A percentile compares a stretch with the other conserved stretches of the same genome.
These are phyloP conservation scores for Millerago galiae DNA, from an alignment of 805 yeast species.

Conservation along the genomic window DNA sequence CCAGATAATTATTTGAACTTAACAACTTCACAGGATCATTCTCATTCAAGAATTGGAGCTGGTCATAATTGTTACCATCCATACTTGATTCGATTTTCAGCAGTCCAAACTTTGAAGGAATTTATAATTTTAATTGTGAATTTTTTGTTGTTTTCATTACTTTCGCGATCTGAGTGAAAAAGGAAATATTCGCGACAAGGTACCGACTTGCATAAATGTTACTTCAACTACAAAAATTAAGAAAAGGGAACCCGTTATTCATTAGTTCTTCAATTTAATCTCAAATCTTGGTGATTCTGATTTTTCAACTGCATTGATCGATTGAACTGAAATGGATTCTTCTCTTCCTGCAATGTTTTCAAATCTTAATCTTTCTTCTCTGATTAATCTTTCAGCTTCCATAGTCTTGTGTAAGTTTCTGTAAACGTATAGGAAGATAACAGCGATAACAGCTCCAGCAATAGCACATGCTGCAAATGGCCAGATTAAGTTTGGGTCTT, in stretches of 20 bases:
- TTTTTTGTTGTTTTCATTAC: background rate
- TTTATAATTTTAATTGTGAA: background rate
- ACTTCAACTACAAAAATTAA: no score
- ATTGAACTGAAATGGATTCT: no score
- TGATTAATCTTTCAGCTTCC: constrained; percentile 7
- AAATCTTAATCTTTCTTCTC: constrained; percentile 1
- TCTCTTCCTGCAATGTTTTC: no score
- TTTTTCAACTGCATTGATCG: no score
- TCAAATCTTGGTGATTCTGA: no score
- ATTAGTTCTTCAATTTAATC: background rate
- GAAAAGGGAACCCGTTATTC: background rate
- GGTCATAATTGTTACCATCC: background rate
- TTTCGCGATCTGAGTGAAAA: background rate
- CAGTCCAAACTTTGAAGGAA: no score
- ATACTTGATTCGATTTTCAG: background rate
- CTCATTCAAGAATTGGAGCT: constrained; percentile 17
- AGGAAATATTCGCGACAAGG: background rate
- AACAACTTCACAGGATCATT: constrained; percentile 21
- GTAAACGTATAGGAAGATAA: constrained; percentile 36
- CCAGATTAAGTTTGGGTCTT: constrained; percentile 65
- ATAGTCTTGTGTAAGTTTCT: constrained; percentile 10
- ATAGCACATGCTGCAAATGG: constrained; percentile 56
- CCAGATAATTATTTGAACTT: constrained; percentile 61
- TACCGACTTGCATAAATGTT: background rate
- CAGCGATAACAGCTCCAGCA: constrained; percentile 52